Evolutionary conservation across 2,329 filamentous ascomycete genomes (phyloP).

Genomic region (Penicillium nordicum): DNA sequence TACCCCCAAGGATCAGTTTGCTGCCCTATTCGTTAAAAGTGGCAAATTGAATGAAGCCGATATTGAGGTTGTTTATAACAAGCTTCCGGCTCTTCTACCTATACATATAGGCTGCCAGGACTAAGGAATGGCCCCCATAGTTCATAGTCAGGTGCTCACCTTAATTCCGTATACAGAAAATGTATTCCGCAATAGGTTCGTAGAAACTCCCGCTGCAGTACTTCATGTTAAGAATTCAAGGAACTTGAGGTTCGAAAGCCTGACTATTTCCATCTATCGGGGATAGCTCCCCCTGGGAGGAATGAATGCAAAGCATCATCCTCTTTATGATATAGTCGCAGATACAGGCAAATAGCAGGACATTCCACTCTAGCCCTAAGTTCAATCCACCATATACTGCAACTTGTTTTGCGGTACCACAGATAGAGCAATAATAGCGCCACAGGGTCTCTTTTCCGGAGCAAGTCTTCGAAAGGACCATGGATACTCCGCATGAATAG

Average conservation of each 20-base stretch:
- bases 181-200: too few relatives aligned
- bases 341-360: constrained; percentile 42
- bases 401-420: constrained; percentile 44
- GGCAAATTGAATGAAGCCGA: constrained; percentile 29
- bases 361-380: constrained; percentile 44
- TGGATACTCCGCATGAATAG: neutral
- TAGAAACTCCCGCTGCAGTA: neutral
- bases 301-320: neutral
- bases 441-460: constrained; percentile 32
- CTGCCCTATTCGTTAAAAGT: neutral
- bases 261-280: neutral
- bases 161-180: too few relatives aligned
- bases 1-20: neutral
- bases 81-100: constrained; percentile 34
- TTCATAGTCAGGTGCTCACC: too few relatives aligned
- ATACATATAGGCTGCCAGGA: too few relatives aligned
- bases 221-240: neutral
- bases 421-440: constrained; percentile 44
- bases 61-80: constrained; percentile 15
- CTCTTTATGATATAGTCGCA: constrained; percentile 17
- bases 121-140: too few relatives aligned
- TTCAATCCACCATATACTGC: constrained; percentile 46
- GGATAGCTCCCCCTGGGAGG: neutral
- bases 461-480: neutral
- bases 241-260: neutral